phyloP scores from a whole-genome alignment of 2,329 filamentous ascomycete genomes.

The Didymella segeticola region DNA sequence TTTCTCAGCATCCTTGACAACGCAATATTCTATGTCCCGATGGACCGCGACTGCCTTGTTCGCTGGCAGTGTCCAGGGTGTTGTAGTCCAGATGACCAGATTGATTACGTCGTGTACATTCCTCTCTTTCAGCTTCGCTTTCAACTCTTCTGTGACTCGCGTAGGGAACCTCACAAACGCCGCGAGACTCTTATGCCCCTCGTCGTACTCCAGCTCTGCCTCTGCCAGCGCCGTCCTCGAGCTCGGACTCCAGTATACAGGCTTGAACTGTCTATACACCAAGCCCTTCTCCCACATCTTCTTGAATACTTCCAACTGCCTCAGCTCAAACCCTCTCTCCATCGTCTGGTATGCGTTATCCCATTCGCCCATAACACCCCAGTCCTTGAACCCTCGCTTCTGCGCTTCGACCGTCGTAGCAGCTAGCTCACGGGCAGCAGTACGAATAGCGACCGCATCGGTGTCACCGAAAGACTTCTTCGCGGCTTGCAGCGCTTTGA shows the following conservation, averaged over 20 bases:
- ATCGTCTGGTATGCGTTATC: constrained; percentile 78
- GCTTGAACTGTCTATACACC: constrained; percentile 80
- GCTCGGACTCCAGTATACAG: constrained; percentile 86
- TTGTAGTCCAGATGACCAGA: constrained; percentile 98
- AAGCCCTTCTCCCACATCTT: constrained; percentile 73
- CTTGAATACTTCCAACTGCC: constrained; percentile 77
- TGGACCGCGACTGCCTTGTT: constrained; percentile 89
- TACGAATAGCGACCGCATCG: constrained; percentile 64
- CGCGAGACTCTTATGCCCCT: constrained; percentile 72
- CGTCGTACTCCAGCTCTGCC: constrained; percentile 83
- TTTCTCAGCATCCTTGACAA: constrained; percentile 59
- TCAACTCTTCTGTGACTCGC: constrained; percentile 53
- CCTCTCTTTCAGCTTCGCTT: constrained; percentile 25
- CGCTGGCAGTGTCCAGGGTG: constrained; percentile 94
- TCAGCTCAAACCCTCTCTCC: constrained; percentile 75
- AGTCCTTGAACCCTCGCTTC: constrained; percentile 74
- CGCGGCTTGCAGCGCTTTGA: constrained; percentile 80
- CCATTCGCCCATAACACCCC: constrained; percentile 84
- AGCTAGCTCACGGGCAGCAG: constrained; percentile 70
- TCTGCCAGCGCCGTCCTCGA: constrained; percentile 81
- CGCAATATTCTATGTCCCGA: constrained; percentile 73
- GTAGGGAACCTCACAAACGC: constrained; percentile 85
- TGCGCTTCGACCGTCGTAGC: constrained; percentile 72
- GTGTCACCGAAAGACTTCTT: constrained; percentile 49
- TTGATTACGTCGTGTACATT: constrained; percentile 55